phyloP scores from a whole-genome alignment of 768 basidiomycete genomes.

The Hypholoma fasciculare region DNA sequence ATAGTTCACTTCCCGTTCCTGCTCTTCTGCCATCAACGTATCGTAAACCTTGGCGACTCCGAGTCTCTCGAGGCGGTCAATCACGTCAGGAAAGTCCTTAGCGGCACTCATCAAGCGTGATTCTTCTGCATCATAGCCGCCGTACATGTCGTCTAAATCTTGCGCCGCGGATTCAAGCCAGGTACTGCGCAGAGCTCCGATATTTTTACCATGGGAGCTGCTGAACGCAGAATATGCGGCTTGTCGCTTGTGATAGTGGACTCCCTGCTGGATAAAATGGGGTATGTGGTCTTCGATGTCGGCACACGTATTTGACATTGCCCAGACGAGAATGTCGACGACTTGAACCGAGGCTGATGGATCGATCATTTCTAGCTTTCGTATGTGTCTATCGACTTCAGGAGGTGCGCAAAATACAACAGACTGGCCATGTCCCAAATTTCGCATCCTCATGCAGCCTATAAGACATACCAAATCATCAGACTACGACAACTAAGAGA shows the following conservation, averaged over 20 bases:
- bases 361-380: constrained; percentile 17
- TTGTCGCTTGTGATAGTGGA: constrained; percentile 29
- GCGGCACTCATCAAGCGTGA: not conserved
- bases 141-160: constrained; percentile 35
- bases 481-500: not conserved
- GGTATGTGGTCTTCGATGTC: constrained; percentile 39
- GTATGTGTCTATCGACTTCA: constrained; percentile 39
- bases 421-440: constrained; percentile 46
- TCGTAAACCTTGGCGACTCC: constrained; percentile 22
- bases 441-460: constrained; percentile 58
- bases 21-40: constrained; percentile 42
- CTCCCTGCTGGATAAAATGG: constrained; percentile 42
- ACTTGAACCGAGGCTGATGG: constrained; percentile 11
- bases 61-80: constrained; percentile 22
- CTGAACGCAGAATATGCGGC: constrained; percentile 13
- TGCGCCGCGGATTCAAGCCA: constrained; percentile 44
- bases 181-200: constrained; percentile 9
- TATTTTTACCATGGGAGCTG: not conserved
- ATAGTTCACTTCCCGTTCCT: constrained; percentile 46
- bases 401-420: constrained; percentile 46
- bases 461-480: constrained; percentile 16
- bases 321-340: constrained; percentile 43
- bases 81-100: constrained; percentile 18
- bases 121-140: not conserved
- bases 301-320: constrained; percentile 42